Evolutionary conservation across 768 basidiomycete genomes (phyloP), one percentile per base, ranked within the genome.

Genomic region (Cystobasidium ongulense): DNA sequence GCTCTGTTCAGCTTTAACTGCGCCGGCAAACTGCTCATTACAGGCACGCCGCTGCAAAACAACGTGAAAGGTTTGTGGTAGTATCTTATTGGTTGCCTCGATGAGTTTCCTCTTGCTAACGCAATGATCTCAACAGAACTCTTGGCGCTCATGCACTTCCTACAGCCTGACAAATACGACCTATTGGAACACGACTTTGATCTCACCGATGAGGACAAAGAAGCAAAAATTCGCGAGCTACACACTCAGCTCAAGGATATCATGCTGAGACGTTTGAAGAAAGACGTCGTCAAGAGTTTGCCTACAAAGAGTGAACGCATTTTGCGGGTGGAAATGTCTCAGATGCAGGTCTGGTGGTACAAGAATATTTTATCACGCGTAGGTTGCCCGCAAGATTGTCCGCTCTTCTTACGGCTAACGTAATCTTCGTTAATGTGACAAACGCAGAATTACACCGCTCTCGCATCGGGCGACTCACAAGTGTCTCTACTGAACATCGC

Each of bases 301-400:
- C 96, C 96, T 4, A 93, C 94, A 11, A 99, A 99, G 86, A 94
- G 92, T 81, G 96, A 99, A 82, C 89, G 93, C 43, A 99, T 98
- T 77, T 84, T 99, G 54, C 88, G 96, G 23, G 94, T 98, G 35
- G 96, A 99, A 84, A 94, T 98, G 94, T 89, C 88, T 80, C 87
- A 90, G 64, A 86, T 98, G 80, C 95, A 97, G 82, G 94, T 92
- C 13, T 38, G 93, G 80, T 97, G 94, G 80, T 99, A 99, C 85
- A 97, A 97, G 85, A 98, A 96, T 81, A 98, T 97, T 78, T 82
- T 96, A 76, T 92, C 92, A 39, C 93, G 90, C 87, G 91, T 89
- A 73, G 23, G 83, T 64, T 35, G 0, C n/a, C 27, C 2, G 25
- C 65, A 46, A 29, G 10, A 1, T 1, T 35, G 35, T 5, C 2